Conservation (phyloP, 306 rosid species). For the Cucumis hystrix region DNA sequence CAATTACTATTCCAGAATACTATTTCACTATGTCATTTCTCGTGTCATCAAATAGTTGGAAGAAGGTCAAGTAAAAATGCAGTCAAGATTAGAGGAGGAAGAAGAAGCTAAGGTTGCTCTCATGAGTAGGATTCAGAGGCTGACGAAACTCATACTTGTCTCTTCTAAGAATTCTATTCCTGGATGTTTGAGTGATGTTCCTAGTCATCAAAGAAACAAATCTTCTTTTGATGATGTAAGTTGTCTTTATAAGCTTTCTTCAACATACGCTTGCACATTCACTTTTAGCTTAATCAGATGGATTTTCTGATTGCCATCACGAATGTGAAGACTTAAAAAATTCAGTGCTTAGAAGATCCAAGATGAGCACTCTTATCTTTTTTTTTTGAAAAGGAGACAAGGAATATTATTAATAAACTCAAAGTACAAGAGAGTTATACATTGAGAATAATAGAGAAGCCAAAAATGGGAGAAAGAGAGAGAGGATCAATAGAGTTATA, state of each 20-base stretch:
- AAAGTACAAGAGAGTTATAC: too few species aligned
- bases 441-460: too few species aligned
- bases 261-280: neutral
- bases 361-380: neutral
- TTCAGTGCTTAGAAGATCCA: neutral
- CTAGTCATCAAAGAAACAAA: slow-evolving; percentile 62
- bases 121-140: slow-evolving; percentile 97
- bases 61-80: slow-evolving; percentile 99
- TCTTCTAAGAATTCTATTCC: slow-evolving; percentile 90
- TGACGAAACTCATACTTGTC: slow-evolving; percentile 94
- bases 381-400: too few species aligned
- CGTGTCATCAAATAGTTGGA: slow-evolving; percentile 44
- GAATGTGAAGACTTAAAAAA: neutral
- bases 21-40: neutral
- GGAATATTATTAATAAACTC: too few species aligned
- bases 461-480: too few species aligned
- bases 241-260: slow-evolving; percentile 9
- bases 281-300: neutral
- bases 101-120: slow-evolving; percentile 99
- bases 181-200: slow-evolving; percentile 59
- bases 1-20: neutral
- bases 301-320: neutral
- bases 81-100: slow-evolving; percentile 95
- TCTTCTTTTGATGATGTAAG: slow-evolving; percentile 86
- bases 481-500: too few species aligned